Evolutionary conservation across 2,329 filamentous ascomycete genomes (phyloP).

Genomic region (Alternaria triticina): DNA sequence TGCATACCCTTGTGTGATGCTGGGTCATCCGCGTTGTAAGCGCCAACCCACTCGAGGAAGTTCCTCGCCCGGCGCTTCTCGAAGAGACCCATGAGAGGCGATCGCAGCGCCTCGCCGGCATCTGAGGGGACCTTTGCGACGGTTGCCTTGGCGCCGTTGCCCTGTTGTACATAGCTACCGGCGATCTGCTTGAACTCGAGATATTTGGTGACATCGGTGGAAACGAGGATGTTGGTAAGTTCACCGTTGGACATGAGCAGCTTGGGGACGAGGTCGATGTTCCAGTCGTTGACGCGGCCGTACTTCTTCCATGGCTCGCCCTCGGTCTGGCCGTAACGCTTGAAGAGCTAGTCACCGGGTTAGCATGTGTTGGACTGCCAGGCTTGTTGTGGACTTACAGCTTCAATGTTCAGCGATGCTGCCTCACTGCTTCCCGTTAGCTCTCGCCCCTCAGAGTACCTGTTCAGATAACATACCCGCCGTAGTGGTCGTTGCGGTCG

Average conservation of each 20-base stretch:
- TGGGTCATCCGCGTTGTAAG: slow-evolving; percentile 81
- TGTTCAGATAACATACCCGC: slow-evolving; percentile 71
- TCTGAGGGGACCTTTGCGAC: slow-evolving; percentile 97
- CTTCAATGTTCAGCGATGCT: slow-evolving; percentile 93
- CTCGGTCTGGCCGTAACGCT: slow-evolving; percentile 87
- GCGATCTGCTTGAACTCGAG: slow-evolving; percentile 71
- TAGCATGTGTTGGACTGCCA: slow-evolving; percentile 46
- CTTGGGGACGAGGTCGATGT: slow-evolving; percentile 98
- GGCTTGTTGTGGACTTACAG: slow-evolving; percentile 60
- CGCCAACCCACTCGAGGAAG: slow-evolving; percentile 94
- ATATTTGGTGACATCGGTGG: slow-evolving; percentile 73
- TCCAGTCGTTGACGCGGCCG: slow-evolving; percentile 96
- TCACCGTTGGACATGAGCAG: slow-evolving; percentile 98
- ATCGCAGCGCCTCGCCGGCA: slow-evolving; percentile 83
- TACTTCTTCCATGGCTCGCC: slow-evolving; percentile 99
- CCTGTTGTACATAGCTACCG: slow-evolving; percentile 95
- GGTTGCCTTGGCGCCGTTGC: slow-evolving; percentile 79
- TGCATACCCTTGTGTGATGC: slow-evolving; percentile 84
- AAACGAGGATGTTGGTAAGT: slow-evolving; percentile 97
- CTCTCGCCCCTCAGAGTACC: slow-evolving; percentile 11
- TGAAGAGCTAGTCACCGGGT: slow-evolving; percentile 75
- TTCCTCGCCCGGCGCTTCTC: slow-evolving; percentile 97
- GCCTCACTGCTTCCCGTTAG: slow-evolving; percentile 71
- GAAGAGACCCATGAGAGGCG: slow-evolving; percentile 94
- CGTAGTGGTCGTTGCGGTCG: slow-evolving; percentile 97